Conservation (phyloP, 257 asterid species). For the Jacaranda mimosifolia region DNA sequence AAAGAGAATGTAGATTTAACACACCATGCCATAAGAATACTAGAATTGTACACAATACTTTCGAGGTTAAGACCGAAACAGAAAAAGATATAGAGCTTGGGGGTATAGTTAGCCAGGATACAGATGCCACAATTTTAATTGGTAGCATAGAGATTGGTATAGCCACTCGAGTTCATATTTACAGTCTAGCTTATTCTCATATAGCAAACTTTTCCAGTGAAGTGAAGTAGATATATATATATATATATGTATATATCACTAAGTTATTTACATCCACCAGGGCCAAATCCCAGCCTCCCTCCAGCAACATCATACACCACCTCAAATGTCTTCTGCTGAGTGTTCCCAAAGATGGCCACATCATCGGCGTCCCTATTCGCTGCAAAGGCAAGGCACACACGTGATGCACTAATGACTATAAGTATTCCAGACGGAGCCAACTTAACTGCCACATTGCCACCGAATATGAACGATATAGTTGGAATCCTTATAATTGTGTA, state of each 20-base stretch:
- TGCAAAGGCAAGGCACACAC: constrained; percentile 72
- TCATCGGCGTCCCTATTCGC: constrained; percentile 47
- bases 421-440: constrained; percentile 52
- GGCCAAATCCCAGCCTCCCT: constrained; percentile 68
- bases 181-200: constrained; percentile 13
- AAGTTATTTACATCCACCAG: constrained; percentile 59
- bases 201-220: not conserved
- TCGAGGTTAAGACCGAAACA: constrained; percentile 26
- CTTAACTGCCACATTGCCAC: constrained; percentile 54
- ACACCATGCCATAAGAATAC: constrained; percentile 32
- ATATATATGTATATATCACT: not conserved
- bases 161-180: constrained; percentile 1
- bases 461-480: constrained; percentile 53
- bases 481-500: constrained; percentile 50
- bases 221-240: not conserved
- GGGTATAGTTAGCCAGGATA: not conserved
- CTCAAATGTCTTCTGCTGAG: constrained; percentile 74
- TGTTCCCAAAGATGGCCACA: constrained; percentile 64
- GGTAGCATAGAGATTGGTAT: constrained; percentile 17
- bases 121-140: not conserved
- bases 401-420: constrained; percentile 7
- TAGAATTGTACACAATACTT: constrained; percentile 16
- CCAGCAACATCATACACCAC: constrained; percentile 79
- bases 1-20: constrained; percentile 32
- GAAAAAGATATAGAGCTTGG: not conserved